Base-by-base conservation (phyloP, 2,329 filamentous ascomycete genomes). In the Penicillium frequentans region DNA sequence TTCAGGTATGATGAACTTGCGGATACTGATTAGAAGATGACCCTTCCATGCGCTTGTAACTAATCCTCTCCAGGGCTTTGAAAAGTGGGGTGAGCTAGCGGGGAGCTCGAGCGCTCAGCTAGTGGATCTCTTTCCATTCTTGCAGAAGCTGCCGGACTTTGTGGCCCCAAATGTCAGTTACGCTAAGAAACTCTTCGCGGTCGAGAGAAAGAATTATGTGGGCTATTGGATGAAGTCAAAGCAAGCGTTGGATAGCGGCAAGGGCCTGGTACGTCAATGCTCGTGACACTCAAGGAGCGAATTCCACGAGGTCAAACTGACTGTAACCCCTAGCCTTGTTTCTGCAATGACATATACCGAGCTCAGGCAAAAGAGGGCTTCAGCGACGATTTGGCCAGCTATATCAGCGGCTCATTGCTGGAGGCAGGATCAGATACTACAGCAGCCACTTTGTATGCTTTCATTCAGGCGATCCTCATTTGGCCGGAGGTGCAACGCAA, bases 401-500 rank as follows among this genome's bases (percentile, higher is more conserved):
- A 77, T 52, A 68, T 71, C 14, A 59, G 59, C 1, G 71, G 70
- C 1, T 68, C 65, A 0, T 56, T 72, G 1, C 59, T 72, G 0
- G 80, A 80, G 27, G 81, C 79, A 11, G 77, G 81, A 27, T 81
- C 74, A 5, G 81, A 83, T 58, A 83, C 81, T 0, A 82, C 80
- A 0, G 76, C 79, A 0, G 78, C 75, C 14, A 80, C 77, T 0
- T 70, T 83, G 21, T 79, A 78, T 57, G 76, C 74, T 16, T 81
- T 77, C 69, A 78, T 85, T 61, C 56, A 83, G 61, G 66, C 84
- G 54, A 57, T 84, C 70, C 56, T 78, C 69, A 58, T 80, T 57
- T 79, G 79, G 58, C 80, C 80, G 0, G 72, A 78, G 7, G 72
- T 74, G 0, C 73, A 81, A 11, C 53, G 57, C 3, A 74, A 75